These are phyloP conservation scores for Irpex lacteus DNA, from an alignment of 1,284 basidiomycete genomes.

Conservation along the genomic window DNA sequence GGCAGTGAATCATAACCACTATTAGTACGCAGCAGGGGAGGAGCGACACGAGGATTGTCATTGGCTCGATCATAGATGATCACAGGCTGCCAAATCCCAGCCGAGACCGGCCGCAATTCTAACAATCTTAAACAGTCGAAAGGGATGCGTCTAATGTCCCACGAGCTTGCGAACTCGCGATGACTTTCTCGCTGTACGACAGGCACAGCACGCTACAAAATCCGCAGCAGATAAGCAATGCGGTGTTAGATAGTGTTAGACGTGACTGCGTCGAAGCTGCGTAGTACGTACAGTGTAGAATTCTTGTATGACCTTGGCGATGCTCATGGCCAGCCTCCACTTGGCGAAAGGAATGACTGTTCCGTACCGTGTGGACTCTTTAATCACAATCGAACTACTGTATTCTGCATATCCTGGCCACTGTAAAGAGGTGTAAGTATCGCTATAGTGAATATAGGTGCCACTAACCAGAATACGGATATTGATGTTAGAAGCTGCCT, in stretches of 20 bases:
- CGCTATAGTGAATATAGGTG: background rate
- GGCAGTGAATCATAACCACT: no score
- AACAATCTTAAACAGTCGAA: background rate
- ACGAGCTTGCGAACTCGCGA: background rate
- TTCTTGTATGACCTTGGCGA: background rate
- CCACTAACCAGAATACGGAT: background rate
- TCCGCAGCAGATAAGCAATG: no score
- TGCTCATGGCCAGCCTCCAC: background rate
- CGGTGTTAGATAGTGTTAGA: no score
- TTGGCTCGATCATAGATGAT: background rate
- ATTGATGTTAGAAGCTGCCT: background rate
- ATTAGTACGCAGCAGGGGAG: no score
- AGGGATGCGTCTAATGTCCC: background rate
- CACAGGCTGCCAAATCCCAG: background rate
- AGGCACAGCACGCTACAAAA: background rate
- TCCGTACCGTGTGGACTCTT: background rate
- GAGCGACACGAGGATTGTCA: background rate
- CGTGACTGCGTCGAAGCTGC: background rate
- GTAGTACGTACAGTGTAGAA: background rate
- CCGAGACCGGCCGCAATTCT: background rate
- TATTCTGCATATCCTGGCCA: background rate
- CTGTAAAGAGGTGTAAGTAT: background rate
- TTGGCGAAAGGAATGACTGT: background rate
- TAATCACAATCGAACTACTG: background rate
- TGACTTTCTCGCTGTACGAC: background rate